Percentiles rank a stretch among this genome's conserved stretches.
Conservation (phyloP, 495 filamentous ascomycete species). For the Xylaria flabelliformis region DNA sequence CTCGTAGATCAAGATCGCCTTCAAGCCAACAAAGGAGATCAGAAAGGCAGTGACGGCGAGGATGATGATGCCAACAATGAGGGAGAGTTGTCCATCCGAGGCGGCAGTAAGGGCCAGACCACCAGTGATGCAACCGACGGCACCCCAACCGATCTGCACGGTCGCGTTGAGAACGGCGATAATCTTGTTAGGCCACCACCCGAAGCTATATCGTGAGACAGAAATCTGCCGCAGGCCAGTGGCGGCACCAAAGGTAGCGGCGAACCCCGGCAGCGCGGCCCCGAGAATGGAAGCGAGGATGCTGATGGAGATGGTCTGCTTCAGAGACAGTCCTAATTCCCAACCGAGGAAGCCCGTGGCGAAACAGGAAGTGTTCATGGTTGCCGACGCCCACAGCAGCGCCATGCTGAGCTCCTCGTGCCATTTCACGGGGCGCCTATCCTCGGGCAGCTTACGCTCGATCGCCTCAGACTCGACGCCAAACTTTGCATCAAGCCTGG, state of each 20-base stretch:
- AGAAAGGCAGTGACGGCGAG: slow-evolving; percentile 49
- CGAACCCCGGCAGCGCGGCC: slow-evolving; percentile 54
- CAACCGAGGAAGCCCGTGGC: slow-evolving; percentile 56
- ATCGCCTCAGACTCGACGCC: slow-evolving; percentile 61
- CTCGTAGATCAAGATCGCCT: slow-evolving; percentile 51
- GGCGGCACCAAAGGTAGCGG: slow-evolving; percentile 57
- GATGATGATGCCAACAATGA: slow-evolving; percentile 57
- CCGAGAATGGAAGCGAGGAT: slow-evolving; percentile 56
- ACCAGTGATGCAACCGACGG: slow-evolving; percentile 53
- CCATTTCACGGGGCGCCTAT: slow-evolving; percentile 46
- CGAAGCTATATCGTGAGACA: slow-evolving; percentile 61
- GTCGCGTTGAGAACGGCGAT: slow-evolving; percentile 59
- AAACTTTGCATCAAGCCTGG: slow-evolving; percentile 57
- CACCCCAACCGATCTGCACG: slow-evolving; percentile 57
- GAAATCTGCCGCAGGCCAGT: slow-evolving; percentile 62
- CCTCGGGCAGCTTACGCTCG: slow-evolving; percentile 57
- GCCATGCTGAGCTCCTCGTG: slow-evolving; percentile 31
- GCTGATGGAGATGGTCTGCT: slow-evolving; percentile 59
- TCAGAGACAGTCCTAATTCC: slow-evolving; percentile 56
- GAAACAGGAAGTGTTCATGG: slow-evolving; percentile 63
- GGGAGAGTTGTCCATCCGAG: slow-evolving; percentile 51
- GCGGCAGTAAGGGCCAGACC: slow-evolving; percentile 60
- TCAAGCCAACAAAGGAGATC: slow-evolving; percentile 56
- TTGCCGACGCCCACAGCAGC: slow-evolving; percentile 55
- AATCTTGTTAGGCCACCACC: slow-evolving; percentile 59